Percentiles rank a stretch among this genome's conserved stretches.
phyloP scores from a whole-genome alignment of 2,329 filamentous ascomycete species.

The Xylaria sp. region DNA sequence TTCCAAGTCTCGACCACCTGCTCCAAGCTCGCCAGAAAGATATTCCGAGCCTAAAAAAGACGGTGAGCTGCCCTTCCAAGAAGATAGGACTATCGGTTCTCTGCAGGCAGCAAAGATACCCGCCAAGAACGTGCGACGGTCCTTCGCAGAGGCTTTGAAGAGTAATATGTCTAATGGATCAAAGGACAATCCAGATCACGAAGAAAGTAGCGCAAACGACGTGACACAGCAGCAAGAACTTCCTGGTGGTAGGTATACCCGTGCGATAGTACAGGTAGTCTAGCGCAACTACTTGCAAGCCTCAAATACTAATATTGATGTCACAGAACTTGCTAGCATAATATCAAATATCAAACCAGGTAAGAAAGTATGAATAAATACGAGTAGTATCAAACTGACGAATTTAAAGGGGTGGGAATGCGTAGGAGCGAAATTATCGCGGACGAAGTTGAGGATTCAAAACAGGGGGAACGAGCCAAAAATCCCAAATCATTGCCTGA shows the following conservation, averaged over 20 bases:
- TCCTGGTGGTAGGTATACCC: slow-evolving; percentile 10
- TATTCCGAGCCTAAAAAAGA: slow-evolving; percentile 21
- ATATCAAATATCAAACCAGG: background rate
- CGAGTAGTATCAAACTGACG: background rate
- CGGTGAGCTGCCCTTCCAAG: slow-evolving; percentile 25
- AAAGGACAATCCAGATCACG: slow-evolving; percentile 21
- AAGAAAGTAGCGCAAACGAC: slow-evolving; percentile 1
- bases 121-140: slow-evolving; percentile 7
- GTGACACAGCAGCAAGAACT: background rate
- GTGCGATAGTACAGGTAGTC: background rate
- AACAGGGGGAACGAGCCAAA: no score
- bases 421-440: background rate
- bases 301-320: background rate
- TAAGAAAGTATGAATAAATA: background rate
- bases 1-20: background rate
- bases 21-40: background rate
- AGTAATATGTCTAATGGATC: slow-evolving; percentile 23
- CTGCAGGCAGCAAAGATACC: slow-evolving; percentile 10
- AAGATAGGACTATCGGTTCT: slow-evolving; percentile 1
- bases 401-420: background rate
- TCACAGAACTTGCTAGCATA: background rate
- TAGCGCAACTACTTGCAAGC: background rate
- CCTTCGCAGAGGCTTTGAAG: slow-evolving; percentile 17
- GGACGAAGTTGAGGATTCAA: background rate
- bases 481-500: background rate